phyloP scores from a whole-genome alignment of 441 rosid genomes.

The Adansonia rubrostipa region DNA sequence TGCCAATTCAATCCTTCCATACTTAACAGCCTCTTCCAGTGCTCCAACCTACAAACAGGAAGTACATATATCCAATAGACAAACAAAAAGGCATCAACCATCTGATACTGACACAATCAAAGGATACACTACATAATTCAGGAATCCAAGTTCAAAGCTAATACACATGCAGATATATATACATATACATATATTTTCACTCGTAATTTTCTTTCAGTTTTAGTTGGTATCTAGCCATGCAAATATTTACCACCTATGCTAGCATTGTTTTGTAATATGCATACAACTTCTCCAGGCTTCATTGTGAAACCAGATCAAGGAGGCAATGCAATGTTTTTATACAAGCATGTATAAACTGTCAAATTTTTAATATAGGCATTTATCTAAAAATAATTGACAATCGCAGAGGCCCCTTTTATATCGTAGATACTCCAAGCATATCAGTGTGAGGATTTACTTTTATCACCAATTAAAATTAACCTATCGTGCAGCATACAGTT shows the following conservation, averaged over 20 bases:
- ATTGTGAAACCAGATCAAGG: not conserved
- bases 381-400: conserved; percentile 1
- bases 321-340: not conserved
- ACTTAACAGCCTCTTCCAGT: conserved; percentile 74
- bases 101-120: conserved; percentile 2
- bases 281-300: not conserved
- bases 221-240: not conserved
- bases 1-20: conserved; percentile 73
- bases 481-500: not conserved
- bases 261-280: not conserved
- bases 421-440: not conserved
- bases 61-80: not conserved
- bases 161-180: not conserved
- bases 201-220: not conserved
- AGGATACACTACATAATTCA: not conserved
- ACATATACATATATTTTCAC: not conserved
- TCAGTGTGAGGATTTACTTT: not conserved
- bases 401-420: not conserved
- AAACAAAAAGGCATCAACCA: not conserved
- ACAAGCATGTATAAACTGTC: not conserved
- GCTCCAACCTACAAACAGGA: conserved; percentile 60
- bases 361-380: not conserved
- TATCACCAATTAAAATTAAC: not conserved
- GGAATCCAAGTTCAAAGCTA: not conserved
- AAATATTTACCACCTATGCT: not conserved